These are phyloP conservation scores for Luzula sylvatica DNA, from an alignment of 176 grass and related monocot species.

Conservation along the genomic window DNA sequence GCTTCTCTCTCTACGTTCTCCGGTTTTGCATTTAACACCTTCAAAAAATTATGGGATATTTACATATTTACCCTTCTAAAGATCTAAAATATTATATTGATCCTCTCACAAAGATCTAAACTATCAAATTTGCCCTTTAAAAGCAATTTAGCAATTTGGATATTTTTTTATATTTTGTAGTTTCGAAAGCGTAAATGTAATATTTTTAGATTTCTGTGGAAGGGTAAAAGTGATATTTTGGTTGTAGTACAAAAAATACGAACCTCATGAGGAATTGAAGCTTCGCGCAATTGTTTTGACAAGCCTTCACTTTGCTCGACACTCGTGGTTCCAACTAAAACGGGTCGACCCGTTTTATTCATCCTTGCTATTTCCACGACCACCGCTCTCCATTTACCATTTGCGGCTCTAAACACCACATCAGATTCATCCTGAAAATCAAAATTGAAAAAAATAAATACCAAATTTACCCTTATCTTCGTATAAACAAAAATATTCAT, in stretches of 20 bases:
- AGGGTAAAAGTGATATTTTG: no score
- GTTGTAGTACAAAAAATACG: no score
- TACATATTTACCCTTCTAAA: no score
- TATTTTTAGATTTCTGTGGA: no score
- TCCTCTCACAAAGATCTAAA: no score
- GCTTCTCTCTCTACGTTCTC: constrained; percentile 98
- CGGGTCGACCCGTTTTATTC: constrained; percentile 83
- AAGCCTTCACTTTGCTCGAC: constrained; percentile 93
- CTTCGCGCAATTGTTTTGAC: constrained; percentile 71
- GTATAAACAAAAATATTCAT: not conserved
- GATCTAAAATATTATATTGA: no score
- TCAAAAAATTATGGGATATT: constrained; percentile 26
- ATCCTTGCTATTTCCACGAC: constrained; percentile 94
- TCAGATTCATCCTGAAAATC: constrained; percentile 81
- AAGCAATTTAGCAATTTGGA: not conserved
- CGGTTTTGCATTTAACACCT: constrained; percentile 97
- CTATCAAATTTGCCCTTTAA: no score
- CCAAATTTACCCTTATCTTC: not conserved
- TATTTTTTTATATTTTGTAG: constrained; percentile 1
- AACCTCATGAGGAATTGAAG: constrained; percentile 85
- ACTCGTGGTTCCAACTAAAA: constrained; percentile 97
- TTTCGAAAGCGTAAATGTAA: not conserved
- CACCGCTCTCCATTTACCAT: constrained; percentile 92
- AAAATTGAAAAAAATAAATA: constrained; percentile 6
- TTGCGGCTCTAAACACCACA: constrained; percentile 96